Base-by-base conservation (phyloP, 2,329 filamentous ascomycete species). In the Bretziella fagacearum region DNA sequence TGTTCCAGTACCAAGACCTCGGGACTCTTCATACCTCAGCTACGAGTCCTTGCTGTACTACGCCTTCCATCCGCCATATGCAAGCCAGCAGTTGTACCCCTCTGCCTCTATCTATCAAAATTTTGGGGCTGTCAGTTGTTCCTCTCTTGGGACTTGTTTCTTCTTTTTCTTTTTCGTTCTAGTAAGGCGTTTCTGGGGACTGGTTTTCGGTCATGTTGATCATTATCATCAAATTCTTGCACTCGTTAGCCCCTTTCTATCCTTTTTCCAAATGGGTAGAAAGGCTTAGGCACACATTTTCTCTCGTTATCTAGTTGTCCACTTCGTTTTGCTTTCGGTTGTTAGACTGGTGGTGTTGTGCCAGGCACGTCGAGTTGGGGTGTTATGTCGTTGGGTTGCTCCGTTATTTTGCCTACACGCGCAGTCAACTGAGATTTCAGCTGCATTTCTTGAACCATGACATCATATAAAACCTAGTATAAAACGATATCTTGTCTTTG, bases 111-210 rank as follows among this genome's bases (percentile, higher is more conserved):
- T 43, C 17, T 11, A 13, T 23, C 44, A 46, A 50, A 50, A 50
- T 39, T 20, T 37, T 32, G 17, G 48, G 25, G 39, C 37, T 30
- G n/a, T 36, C 20, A 42, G 44, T 27, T 25, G 25, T 32, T 26
- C 27, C 30, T 46, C 44, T 40, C 22, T 39, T 25, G 48, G 43
- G 43, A 20, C 29, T 35, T 47, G 29, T 50, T 50, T 49, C 42
- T 47, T 44, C 22, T 50, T 42, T 46, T 50, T 46, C 32, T 36
- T 50, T 47, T 50, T 45, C 39, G 48, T 50, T 44, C 32, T 33
- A 44, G 48, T 44, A 50, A 44, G 48, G 44, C 48, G 48, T 50
- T 50, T 50, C 40, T 50, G 48, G 44, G 48, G 25, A 32, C 39
- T 50, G 37, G 44, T 50, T 43, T 50, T 39, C 44, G 43, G 39